Evolutionary conservation across 2,329 filamentous ascomycete genomes (phyloP).

Genomic region (Pseudocercospora cruenta): DNA sequence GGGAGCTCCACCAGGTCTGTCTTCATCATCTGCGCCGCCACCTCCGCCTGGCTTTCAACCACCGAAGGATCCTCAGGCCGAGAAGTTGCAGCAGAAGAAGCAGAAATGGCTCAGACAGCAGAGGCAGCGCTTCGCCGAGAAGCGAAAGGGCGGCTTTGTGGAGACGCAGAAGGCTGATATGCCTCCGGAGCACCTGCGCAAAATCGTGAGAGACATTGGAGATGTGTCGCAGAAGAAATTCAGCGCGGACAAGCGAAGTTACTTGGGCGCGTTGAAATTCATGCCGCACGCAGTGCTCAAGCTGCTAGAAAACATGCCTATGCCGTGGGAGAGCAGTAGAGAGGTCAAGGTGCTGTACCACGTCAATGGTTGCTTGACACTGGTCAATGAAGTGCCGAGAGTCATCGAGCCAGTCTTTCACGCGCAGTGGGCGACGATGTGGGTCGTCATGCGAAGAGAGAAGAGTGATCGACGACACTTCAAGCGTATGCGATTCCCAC

Average conservation of each 20-base stretch:
- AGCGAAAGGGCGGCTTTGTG: constrained; percentile 92
- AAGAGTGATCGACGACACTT: constrained; percentile 95
- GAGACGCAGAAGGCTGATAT: constrained; percentile 99
- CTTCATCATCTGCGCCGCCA: constrained; percentile 55
- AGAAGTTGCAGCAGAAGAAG: constrained; percentile 98
- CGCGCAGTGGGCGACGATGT: constrained; percentile 99
- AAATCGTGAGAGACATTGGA: constrained; percentile 97
- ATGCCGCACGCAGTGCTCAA: constrained; percentile 99
- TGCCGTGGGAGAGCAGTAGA: constrained; percentile 96
- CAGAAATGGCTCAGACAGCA: constrained; percentile 95
- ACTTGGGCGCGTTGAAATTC: constrained; percentile 95
- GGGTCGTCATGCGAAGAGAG: constrained; percentile 96
- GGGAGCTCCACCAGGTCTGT: constrained; percentile 54
- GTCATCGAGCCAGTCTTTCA: constrained; percentile 98
- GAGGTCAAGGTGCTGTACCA: constrained; percentile 99
- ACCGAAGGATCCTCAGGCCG: constrained; percentile 77
- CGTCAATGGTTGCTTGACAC: constrained; percentile 92
- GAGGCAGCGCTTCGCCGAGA: constrained; percentile 92
- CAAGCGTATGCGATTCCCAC: constrained; percentile 98
- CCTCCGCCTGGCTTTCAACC: constrained; percentile 86
- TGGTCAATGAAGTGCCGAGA: constrained; percentile 94
- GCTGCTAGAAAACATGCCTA: constrained; percentile 98
- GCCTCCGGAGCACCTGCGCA: constrained; percentile 96
- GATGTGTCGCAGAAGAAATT: constrained; percentile 99
- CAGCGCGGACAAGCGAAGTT: constrained; percentile 96